Evolutionary conservation across 495 filamentous ascomycete species (phyloP).

Genomic region (Glarea lozoyensis): DNA sequence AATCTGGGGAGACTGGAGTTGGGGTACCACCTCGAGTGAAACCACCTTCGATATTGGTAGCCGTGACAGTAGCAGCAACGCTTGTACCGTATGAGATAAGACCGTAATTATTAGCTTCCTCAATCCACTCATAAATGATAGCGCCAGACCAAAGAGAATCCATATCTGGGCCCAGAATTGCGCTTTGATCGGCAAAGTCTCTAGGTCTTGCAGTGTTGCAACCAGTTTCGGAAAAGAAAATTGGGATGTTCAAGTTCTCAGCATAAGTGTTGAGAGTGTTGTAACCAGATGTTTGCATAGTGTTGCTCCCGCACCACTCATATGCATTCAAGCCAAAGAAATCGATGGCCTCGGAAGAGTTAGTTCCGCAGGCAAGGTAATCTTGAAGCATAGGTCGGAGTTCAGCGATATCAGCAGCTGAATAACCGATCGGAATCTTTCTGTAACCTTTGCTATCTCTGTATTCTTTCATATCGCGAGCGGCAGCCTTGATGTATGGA

Average conservation of each 20-base stretch:
- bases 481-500: constrained; percentile 74
- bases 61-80: constrained; percentile 35
- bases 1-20: constrained; percentile 66
- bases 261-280: constrained; percentile 45
- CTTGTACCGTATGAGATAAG: constrained; percentile 66
- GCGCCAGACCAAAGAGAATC: constrained; percentile 66
- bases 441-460: constrained; percentile 71
- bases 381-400: constrained; percentile 83
- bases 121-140: constrained; percentile 86
- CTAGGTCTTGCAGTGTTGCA: constrained; percentile 62
- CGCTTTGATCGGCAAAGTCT: constrained; percentile 64
- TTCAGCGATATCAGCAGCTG: constrained; percentile 75
- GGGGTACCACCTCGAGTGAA: constrained; percentile 65
- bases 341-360: constrained; percentile 63
- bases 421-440: constrained; percentile 78
- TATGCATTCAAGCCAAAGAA: constrained; percentile 85
- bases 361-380: constrained; percentile 69
- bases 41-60: constrained; percentile 50
- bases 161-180: constrained; percentile 72
- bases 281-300: constrained; percentile 63
- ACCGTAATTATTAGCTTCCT: constrained; percentile 79
- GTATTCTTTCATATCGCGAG: constrained; percentile 75
- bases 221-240: constrained; percentile 79
- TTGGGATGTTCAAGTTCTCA: constrained; percentile 58
- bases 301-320: constrained; percentile 70